Evolutionary conservation across 1,139 yeast species (phyloP).

Genomic region (Ogataea hybrid): DNA sequence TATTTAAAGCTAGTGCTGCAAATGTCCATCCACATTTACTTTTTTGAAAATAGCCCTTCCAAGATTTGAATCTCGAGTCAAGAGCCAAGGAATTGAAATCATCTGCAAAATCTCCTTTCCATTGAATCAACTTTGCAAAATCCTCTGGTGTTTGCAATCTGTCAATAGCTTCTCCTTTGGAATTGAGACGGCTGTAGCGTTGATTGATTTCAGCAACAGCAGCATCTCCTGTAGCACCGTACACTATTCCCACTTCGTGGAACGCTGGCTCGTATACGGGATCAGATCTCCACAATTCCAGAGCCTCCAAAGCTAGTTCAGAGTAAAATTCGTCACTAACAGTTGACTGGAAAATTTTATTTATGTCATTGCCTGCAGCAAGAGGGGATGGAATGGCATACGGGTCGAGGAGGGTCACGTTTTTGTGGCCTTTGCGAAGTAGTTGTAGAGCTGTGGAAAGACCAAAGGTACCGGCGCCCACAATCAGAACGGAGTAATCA

Average conservation of each 20-base stretch:
- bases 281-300: slow-evolving; percentile 35
- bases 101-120: background rate
- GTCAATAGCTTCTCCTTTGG: background rate
- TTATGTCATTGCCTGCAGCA: slow-evolving; percentile 6
- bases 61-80: slow-evolving; percentile 11
- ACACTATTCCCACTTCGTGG: slow-evolving; percentile 32
- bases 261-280: slow-evolving; percentile 28
- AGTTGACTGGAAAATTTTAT: slow-evolving; percentile 16
- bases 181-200: slow-evolving; percentile 4
- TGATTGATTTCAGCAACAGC: slow-evolving; percentile 9
- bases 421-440: slow-evolving; percentile 26
- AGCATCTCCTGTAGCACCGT: slow-evolving; percentile 19
- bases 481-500: slow-evolving; percentile 32
- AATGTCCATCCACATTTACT: slow-evolving; percentile 36
- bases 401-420: slow-evolving; percentile 36
- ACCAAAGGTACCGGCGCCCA: slow-evolving; percentile 37
- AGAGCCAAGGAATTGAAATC: background rate
- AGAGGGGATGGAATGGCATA: slow-evolving; percentile 22
- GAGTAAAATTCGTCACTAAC: slow-evolving; percentile 26
- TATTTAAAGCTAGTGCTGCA: slow-evolving; percentile 31
- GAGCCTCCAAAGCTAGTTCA: slow-evolving; percentile 32
- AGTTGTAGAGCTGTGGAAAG: slow-evolving; percentile 34
- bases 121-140: slow-evolving; percentile 12
- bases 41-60: slow-evolving; percentile 27
- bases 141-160: slow-evolving; percentile 19